Conservation (phyloP, 495 filamentous ascomycete species). For the Daldinia concentrica region DNA sequence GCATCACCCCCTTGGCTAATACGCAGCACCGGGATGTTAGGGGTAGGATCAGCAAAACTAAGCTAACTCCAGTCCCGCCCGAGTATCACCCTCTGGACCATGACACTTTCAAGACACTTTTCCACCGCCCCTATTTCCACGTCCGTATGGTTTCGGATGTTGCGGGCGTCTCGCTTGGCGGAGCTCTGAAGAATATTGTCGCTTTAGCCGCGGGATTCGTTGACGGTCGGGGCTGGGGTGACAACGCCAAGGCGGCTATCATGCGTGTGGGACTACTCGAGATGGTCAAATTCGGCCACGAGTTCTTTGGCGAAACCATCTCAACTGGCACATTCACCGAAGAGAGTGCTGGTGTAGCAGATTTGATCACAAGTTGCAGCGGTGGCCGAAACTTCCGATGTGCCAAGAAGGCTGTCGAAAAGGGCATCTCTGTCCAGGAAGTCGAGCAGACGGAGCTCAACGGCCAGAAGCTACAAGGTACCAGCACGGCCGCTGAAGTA, state of each 20-base stretch:
- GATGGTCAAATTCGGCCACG: slow-evolving; percentile 92
- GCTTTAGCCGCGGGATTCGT: slow-evolving; percentile 95
- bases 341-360: slow-evolving; percentile 94
- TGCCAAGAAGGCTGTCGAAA: slow-evolving; percentile 86
- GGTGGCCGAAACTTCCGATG: slow-evolving; percentile 94
- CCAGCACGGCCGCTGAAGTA: slow-evolving; percentile 89
- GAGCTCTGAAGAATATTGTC: slow-evolving; percentile 97
- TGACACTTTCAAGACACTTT: slow-evolving; percentile 77
- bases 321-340: slow-evolving; percentile 88
- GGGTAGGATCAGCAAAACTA: slow-evolving; percentile 68
- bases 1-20: slow-evolving; percentile 55
- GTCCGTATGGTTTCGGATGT: slow-evolving; percentile 92
- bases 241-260: slow-evolving; percentile 96
- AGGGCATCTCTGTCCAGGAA: slow-evolving; percentile 80
- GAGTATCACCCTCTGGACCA: slow-evolving; percentile 89
- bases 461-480: slow-evolving; percentile 96
- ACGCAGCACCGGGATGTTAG: slow-evolving; percentile 70
- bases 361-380: slow-evolving; percentile 92
- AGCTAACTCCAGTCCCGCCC: slow-evolving; percentile 74
- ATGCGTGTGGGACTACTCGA: slow-evolving; percentile 95
- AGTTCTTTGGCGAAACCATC: slow-evolving; percentile 86
- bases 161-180: slow-evolving; percentile 92
- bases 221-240: slow-evolving; percentile 94
- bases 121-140: slow-evolving; percentile 98
- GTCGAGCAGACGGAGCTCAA: slow-evolving; percentile 91